phyloP scores from a whole-genome alignment of 2,329 filamentous ascomycete species.

The Nigrospora osmanthi region DNA sequence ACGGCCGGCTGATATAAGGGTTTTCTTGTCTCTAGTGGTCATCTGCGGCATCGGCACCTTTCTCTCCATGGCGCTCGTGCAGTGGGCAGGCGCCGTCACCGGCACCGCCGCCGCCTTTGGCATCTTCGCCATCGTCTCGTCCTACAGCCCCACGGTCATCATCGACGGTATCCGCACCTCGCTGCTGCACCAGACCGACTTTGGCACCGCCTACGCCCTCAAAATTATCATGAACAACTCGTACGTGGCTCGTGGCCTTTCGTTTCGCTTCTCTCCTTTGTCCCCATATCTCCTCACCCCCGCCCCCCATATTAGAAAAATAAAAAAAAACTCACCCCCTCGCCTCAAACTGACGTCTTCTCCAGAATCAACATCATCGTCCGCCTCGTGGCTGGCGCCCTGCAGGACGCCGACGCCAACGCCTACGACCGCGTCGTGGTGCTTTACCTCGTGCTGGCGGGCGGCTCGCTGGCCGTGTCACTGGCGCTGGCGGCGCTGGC shows the following conservation, averaged over 20 bases:
- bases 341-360: not conserved
- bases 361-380: conserved; percentile 52
- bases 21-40: conserved; percentile 15
- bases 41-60: conserved; percentile 42
- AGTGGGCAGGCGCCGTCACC: conserved; percentile 36
- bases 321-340: no score
- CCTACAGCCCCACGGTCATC: conserved; percentile 48
- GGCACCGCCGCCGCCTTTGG: conserved; percentile 54
- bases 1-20: not conserved
- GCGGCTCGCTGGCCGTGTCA: conserved; percentile 37
- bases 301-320: no score
- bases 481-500: conserved; percentile 28
- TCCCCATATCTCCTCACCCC: no score
- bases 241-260: conserved; percentile 21
- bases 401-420: conserved; percentile 50
- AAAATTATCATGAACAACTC: conserved; percentile 56
- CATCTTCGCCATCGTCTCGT: conserved; percentile 47
- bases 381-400: conserved; percentile 45
- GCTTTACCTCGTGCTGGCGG: conserved; percentile 47
- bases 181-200: conserved; percentile 52
- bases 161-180: conserved; percentile 54
- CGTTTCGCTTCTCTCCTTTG: no score
- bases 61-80: conserved; percentile 44
- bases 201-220: conserved; percentile 50
- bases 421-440: conserved; percentile 47